A percentile compares a stretch with the other conserved stretches of the same genome.
phyloP scores from a whole-genome alignment of 306 rosid genomes.

The Castanea sativa region DNA sequence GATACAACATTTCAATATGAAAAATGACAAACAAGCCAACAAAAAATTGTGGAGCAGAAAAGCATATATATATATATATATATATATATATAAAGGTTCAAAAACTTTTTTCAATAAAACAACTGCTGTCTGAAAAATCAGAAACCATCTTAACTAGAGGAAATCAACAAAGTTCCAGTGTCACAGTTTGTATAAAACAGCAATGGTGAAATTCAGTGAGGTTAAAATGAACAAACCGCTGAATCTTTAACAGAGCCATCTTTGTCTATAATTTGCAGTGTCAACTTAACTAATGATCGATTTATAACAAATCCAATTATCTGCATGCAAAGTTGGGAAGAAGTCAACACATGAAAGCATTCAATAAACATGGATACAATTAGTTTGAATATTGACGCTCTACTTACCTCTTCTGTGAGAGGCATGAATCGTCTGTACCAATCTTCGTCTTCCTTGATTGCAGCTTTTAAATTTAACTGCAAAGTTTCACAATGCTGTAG shows the following conservation, averaged over 20 bases:
- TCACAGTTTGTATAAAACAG: not conserved
- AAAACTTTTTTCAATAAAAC: constrained; percentile 12
- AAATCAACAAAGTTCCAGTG: constrained; percentile 16
- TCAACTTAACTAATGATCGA: constrained; percentile 63
- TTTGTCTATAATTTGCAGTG: constrained; percentile 72
- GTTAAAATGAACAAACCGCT: constrained; percentile 64
- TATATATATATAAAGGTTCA: constrained; percentile 12
- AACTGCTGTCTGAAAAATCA: constrained; percentile 11
- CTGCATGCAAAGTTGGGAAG: constrained; percentile 42
- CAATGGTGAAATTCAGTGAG: constrained; percentile 13
- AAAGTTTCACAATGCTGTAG: constrained; percentile 64
- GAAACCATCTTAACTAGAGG: constrained; percentile 19
- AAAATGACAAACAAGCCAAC: constrained; percentile 18
- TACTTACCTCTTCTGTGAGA: constrained; percentile 74
- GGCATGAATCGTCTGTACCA: constrained; percentile 86
- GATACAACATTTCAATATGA: not conserved
- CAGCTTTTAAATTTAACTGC: constrained; percentile 62
- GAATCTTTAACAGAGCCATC: constrained; percentile 89
- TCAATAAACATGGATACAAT: constrained; percentile 5
- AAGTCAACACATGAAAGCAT: constrained; percentile 14
- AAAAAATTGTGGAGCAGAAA: constrained; percentile 17
- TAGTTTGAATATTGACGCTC: constrained; percentile 16
- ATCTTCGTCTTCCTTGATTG: constrained; percentile 68
- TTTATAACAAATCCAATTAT: constrained; percentile 63
- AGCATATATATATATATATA: no score